phyloP scores from a whole-genome alignment of 352 stramenopile genomes.

The Phytopythium ostracodes region DNA sequence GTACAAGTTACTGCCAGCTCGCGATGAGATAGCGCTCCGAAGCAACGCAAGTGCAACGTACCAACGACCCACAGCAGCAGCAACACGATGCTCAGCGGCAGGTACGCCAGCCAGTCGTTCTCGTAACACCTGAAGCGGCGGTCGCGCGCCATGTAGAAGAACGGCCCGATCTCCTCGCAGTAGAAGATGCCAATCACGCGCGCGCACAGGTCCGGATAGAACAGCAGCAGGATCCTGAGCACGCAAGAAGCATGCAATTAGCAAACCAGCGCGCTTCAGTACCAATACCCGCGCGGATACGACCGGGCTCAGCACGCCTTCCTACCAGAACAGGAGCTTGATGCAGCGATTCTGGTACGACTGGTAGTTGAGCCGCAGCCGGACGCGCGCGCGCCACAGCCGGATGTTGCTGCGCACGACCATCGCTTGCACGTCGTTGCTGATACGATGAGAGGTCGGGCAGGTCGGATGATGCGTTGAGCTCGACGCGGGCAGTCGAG shows the following conservation, averaged over 20 bases:
- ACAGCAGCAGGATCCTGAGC: constrained; percentile 52
- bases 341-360: constrained; percentile 76
- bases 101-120: constrained; percentile 50
- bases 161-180: constrained; percentile 58
- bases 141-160: constrained; percentile 62
- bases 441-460: constrained; percentile 49
- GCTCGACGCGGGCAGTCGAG: constrained; percentile 39
- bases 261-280: not conserved
- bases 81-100: constrained; percentile 39
- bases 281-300: not conserved
- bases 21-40: rapidly evolving
- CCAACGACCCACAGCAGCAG: constrained; percentile 59
- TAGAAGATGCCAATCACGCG: constrained; percentile 70
- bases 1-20: not conserved
- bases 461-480: constrained; percentile 39
- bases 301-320: too few species aligned
- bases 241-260: not conserved
- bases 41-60: constrained; percentile 13
- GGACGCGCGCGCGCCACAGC: constrained; percentile 60
- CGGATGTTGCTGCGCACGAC: constrained; percentile 68
- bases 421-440: constrained; percentile 48
- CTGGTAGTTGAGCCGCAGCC: constrained; percentile 67
- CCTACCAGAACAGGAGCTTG: constrained; percentile 69
- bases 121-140: constrained; percentile 58
- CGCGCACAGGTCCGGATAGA: constrained; percentile 71